phyloP scores from a whole-genome alignment of 2,329 filamentous ascomycete species.

The Emmonsiellopsis sp. region DNA sequence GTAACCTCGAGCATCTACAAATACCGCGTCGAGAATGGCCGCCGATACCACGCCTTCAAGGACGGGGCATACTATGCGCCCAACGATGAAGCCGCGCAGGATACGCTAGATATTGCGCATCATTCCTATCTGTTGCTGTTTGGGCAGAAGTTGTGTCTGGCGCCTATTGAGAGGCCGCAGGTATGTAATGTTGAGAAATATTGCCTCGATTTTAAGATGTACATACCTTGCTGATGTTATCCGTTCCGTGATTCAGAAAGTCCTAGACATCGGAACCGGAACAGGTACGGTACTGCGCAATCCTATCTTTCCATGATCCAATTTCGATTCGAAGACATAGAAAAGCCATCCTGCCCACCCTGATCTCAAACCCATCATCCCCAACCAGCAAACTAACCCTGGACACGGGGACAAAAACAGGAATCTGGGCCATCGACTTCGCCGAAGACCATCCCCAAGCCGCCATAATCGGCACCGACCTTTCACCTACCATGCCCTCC shows the following conservation, averaged over 20 bases:
- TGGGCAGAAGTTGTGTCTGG: conserved; percentile 35
- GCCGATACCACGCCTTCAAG: background rate
- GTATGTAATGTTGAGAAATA: background rate
- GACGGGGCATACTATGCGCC: conserved; percentile 3
- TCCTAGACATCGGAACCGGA: conserved; percentile 42
- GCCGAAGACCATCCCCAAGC: conserved; percentile 2
- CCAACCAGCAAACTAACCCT: background rate
- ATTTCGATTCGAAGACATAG: background rate
- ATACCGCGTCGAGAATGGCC: background rate
- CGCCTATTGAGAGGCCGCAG: conserved; percentile 32
- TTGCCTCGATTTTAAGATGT: background rate
- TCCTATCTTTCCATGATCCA: background rate
- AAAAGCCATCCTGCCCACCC: background rate
- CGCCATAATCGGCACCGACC: conserved; percentile 32
- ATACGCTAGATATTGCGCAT: conserved; percentile 13
- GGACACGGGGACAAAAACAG: background rate
- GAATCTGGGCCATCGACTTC: conserved; percentile 16
- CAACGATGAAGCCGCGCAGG: conserved; percentile 12
- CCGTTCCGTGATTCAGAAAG: background rate
- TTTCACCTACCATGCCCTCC: conserved; percentile 57
- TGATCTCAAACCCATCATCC: background rate
- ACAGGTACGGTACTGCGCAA: background rate
- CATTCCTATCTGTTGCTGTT: conserved; percentile 40
- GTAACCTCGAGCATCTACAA: conserved; percentile 2
- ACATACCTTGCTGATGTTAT: too few species aligned